phyloP scores from a whole-genome alignment of 2,329 filamentous ascomycete genomes.

The Apiospora kogelbergensis region DNA sequence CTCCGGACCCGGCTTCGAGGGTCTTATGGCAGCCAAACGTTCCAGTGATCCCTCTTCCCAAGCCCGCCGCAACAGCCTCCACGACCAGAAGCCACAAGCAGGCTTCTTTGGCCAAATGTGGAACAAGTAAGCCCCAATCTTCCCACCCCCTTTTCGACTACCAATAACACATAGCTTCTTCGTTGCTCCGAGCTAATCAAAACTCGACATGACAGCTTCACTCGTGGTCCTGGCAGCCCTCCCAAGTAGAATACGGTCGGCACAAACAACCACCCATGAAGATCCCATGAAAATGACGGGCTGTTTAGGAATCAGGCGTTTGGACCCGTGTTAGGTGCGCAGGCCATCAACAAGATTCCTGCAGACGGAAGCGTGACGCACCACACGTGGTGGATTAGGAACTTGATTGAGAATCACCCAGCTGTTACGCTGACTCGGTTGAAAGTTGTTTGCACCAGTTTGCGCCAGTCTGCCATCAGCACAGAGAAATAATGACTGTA shows the following conservation, averaged over 20 bases:
- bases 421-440: neutral
- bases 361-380: neutral
- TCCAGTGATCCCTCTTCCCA: slow-evolving; percentile 38
- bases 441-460: neutral
- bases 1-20: slow-evolving; percentile 49
- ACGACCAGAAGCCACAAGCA: slow-evolving; percentile 49
- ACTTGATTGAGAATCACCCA: neutral
- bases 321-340: neutral
- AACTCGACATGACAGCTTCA: slow-evolving; percentile 22
- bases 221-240: slow-evolving; percentile 25
- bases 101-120: slow-evolving; percentile 57
- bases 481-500: neutral
- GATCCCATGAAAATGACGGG: neutral
- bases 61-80: slow-evolving; percentile 54
- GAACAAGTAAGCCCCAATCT: slow-evolving; percentile 47
- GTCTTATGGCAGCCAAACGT: slow-evolving; percentile 52
- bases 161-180: too few relatives aligned
- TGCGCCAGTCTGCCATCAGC: neutral
- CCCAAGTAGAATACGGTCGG: slow-evolving; percentile 21
- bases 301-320: neutral
- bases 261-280: neutral
- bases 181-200: neutral
- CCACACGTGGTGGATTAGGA: neutral
- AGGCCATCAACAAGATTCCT: neutral
- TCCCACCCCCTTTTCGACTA: too few relatives aligned